Evolutionary conservation across 1,284 basidiomycete species (phyloP).

Genomic region (Cutaneotrichosporon sp.): DNA sequence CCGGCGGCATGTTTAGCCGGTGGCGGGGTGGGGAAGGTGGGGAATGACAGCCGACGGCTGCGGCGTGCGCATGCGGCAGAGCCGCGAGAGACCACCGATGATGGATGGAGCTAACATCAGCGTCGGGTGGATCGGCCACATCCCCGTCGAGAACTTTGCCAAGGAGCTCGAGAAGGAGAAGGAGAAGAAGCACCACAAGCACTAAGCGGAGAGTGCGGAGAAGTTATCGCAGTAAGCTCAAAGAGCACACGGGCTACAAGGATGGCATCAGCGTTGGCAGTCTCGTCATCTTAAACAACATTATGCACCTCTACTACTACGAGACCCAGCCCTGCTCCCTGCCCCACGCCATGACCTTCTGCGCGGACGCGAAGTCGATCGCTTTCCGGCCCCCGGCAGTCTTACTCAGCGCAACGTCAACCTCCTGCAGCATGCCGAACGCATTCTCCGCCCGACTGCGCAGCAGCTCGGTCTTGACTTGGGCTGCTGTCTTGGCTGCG

Average conservation of each 20-base stretch:
- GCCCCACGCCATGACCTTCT: constrained; percentile 13
- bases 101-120: constrained; percentile 17
- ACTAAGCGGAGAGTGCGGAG: background rate
- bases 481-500: background rate
- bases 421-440: constrained; percentile 19
- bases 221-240: too few relatives aligned
- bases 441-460: constrained; percentile 17
- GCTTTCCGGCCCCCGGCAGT: background rate
- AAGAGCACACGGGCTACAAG: too few relatives aligned
- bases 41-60: too few relatives aligned
- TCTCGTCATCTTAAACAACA: background rate
- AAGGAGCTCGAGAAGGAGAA: constrained; percentile 22
- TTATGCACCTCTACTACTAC: background rate
- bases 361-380: constrained; percentile 8
- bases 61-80: too few relatives aligned
- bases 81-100: too few relatives aligned
- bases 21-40: background rate
- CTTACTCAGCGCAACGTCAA: constrained; percentile 10
- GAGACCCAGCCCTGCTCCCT: constrained; percentile 11
- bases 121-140: constrained; percentile 62
- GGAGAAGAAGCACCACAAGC: background rate
- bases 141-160: constrained; percentile 61
- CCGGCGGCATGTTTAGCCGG: too few relatives aligned
- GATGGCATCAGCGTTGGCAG: background rate
- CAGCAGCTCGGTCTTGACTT: background rate